Evolutionary conservation across 1,284 basidiomycete species (phyloP).

Genomic region (Serendipita sp.): DNA sequence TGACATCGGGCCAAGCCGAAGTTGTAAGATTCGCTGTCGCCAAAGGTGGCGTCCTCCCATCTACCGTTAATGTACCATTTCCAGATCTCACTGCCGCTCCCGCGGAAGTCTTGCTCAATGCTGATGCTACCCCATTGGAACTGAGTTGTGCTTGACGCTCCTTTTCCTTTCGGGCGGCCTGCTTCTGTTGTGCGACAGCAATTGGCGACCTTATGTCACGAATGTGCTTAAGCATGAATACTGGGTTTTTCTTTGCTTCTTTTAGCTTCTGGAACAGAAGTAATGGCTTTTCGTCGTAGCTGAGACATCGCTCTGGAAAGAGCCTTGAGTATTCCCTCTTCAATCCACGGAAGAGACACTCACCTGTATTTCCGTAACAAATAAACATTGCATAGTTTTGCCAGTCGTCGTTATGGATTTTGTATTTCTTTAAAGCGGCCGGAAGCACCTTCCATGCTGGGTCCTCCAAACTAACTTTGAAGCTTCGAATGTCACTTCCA

Average conservation of each 20-base stretch:
- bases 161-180: constrained; percentile 57
- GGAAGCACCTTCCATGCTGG: constrained; percentile 97
- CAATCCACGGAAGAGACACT: constrained; percentile 17
- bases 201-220: constrained; percentile 97
- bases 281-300: constrained; percentile 95
- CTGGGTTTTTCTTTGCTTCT: constrained; percentile 91
- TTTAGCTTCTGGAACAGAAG: constrained; percentile 95
- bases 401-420: constrained; percentile 98
- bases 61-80: not conserved
- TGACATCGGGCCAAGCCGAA: constrained; percentile 8
- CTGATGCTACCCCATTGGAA: not conserved
- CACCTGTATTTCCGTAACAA: constrained; percentile 84
- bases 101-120: not conserved
- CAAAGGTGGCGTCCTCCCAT: not conserved
- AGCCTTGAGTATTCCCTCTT: constrained; percentile 3
- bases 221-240: constrained; percentile 98
- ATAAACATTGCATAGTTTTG: constrained; percentile 98
- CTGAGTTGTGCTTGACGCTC: constrained; percentile 7
- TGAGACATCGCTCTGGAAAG: constrained; percentile 76
- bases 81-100: constrained; percentile 7
- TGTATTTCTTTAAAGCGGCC: constrained; percentile 96
- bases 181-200: constrained; percentile 86
- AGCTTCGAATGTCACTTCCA: constrained; percentile 51
- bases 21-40: not conserved
- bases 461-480: constrained; percentile 87